A percentile compares a stretch with the other conserved stretches of the same genome.
phyloP scores from a whole-genome alignment of 768 basidiomycete species.

The Grammothele lineata region DNA sequence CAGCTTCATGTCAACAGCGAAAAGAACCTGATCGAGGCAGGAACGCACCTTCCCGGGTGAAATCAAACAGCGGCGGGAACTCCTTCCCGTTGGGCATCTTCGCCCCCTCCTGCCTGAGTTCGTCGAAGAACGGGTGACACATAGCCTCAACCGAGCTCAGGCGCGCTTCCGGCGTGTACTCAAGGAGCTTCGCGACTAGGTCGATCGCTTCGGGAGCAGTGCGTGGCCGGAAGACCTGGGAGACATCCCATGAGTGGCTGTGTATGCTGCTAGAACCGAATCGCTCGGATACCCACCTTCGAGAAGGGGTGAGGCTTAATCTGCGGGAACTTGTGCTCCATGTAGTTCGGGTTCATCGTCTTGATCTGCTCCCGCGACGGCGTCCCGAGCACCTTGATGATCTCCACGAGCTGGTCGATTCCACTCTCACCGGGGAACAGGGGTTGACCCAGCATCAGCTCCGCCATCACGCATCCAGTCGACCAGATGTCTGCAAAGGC shows the following conservation, averaged over 20 bases:
- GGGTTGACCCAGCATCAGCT: conserved; percentile 98
- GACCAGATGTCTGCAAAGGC: conserved; percentile 87
- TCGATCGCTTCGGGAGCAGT: conserved; percentile 96
- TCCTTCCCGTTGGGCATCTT: conserved; percentile 97
- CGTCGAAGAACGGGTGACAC: conserved; percentile 97
- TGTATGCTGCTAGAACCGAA: conserved; percentile 3
- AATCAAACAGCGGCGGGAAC: conserved; percentile 92
- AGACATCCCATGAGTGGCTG: not conserved
- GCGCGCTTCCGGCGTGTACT: conserved; percentile 96
- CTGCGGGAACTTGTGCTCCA: conserved; percentile 99
- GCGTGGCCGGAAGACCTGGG: conserved; percentile 94
- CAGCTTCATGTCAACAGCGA: not conserved
- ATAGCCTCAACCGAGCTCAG: conserved; percentile 88
- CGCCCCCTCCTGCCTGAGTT: conserved; percentile 84
- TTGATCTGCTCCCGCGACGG: conserved; percentile 99
- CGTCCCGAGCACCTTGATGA: conserved; percentile 99
- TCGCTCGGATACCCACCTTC: conserved; percentile 55
- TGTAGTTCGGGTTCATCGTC: conserved; percentile 99
- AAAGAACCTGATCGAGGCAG: not conserved
- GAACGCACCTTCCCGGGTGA: conserved; percentile 87
- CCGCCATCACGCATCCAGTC: conserved; percentile 99
- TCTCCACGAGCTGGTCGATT: conserved; percentile 98
- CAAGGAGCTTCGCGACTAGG: conserved; percentile 88
- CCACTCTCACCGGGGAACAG: conserved; percentile 98
- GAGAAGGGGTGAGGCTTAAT: conserved; percentile 99